Evolutionary conservation across 2,329 filamentous ascomycete genomes (phyloP).

Genomic region (Aureobasidium sp.): DNA sequence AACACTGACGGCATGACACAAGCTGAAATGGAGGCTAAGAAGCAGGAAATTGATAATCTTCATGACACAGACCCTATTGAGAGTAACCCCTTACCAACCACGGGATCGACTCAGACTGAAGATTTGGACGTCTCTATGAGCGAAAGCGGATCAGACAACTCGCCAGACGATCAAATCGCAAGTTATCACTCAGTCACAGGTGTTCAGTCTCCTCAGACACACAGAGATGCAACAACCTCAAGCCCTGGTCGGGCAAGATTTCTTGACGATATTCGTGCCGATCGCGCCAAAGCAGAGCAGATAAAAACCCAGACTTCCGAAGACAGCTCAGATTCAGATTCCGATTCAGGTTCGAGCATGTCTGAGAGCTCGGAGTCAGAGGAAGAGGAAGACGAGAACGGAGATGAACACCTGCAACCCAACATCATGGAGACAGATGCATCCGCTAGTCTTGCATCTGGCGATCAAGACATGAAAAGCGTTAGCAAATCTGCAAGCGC

Average conservation of each 20-base stretch:
- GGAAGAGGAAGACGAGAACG: conserved; percentile 10
- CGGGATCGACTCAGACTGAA: neutral
- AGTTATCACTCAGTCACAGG: neutral
- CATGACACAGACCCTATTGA: neutral
- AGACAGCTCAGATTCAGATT: neutral
- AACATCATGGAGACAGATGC: neutral
- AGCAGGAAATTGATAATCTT: conserved; percentile 27
- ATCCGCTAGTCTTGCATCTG: neutral
- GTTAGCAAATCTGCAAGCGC: neutral
- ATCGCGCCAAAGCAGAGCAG: conserved; percentile 7
- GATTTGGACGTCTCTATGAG: conserved; percentile 3
- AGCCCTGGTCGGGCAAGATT: conserved; percentile 2
- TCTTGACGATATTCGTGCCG: conserved; percentile 2
- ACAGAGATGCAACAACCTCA: neutral
- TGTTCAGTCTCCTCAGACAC: neutral
- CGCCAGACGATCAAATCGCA: neutral
- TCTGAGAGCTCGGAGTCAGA: conserved; percentile 18
- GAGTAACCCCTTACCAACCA: neutral
- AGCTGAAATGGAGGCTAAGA: conserved; percentile 38
- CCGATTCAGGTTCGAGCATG: conserved; percentile 14
- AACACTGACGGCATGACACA: conserved; percentile 42
- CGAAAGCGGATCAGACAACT: neutral
- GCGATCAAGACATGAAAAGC: neutral
- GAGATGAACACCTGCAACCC: conserved; percentile 4
- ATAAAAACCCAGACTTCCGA: neutral